A percentile compares a stretch with the other conserved stretches of the same genome.
These are phyloP conservation scores for Pistacia atlantica DNA, from an alignment of 345 rosid species.

Conservation along the genomic window DNA sequence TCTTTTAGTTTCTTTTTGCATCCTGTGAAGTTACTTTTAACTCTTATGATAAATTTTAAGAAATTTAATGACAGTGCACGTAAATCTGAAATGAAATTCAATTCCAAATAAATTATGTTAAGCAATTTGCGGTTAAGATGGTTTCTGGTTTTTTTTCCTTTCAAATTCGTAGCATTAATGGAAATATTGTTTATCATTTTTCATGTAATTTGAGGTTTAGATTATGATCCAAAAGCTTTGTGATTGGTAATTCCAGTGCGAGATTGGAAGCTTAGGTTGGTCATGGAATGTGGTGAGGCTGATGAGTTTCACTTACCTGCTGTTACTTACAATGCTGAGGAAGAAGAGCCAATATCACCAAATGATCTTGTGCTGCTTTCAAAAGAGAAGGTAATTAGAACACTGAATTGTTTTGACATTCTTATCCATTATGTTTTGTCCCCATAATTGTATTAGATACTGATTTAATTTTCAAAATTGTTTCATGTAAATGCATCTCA, in stretches of 20 bases:
- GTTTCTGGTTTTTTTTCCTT: background rate
- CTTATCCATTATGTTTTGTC: background rate
- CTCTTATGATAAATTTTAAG: too few relatives aligned
- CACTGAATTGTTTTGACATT: background rate
- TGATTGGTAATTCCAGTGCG: conserved; percentile 41
- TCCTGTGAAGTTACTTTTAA: background rate
- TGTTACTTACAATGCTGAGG: conserved; percentile 57
- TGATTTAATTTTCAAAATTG: background rate
- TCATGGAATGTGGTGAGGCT: conserved; percentile 70
- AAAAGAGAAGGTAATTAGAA: conserved; percentile 60
- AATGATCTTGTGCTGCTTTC: conserved; percentile 89
- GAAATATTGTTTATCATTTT: background rate
- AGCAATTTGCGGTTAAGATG: background rate
- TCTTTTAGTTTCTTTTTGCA: conserved; percentile 1
- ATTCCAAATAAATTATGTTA: background rate
- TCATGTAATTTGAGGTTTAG: background rate
- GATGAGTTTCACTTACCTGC: conserved; percentile 67
- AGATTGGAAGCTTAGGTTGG: conserved; percentile 65
- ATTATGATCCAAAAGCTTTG: background rate
- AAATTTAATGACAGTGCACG: background rate
- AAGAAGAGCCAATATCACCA: conserved; percentile 54
- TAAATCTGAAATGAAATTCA: background rate
- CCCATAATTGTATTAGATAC: background rate
- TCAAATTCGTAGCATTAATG: background rate
- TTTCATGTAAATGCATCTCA: background rate